Percentiles rank a stretch among this genome's conserved stretches.
Conservation (phyloP, 441 rosid genomes). For the Omphalea diandra region DNA sequence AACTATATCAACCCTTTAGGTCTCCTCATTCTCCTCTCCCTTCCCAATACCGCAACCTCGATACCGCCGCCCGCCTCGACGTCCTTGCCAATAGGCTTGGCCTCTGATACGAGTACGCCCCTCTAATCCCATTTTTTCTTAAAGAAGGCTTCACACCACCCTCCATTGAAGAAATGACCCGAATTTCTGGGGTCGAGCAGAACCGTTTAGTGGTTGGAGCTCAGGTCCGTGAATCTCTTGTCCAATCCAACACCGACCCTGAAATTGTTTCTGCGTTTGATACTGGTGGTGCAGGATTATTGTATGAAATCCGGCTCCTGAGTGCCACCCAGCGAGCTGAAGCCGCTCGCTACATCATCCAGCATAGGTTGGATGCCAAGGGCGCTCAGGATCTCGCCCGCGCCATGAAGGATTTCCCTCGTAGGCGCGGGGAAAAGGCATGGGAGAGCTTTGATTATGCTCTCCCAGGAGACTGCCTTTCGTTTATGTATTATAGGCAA, state of each 20-base stretch:
- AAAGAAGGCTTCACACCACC: conserved; percentile 68
- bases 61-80: conserved; percentile 54
- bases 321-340: conserved; percentile 58
- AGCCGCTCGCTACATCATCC: conserved; percentile 47
- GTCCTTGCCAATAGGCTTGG: conserved; percentile 66
- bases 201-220: conserved; percentile 74
- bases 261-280: conserved; percentile 60
- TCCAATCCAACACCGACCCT: conserved; percentile 51
- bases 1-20: conserved; percentile 77
- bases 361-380: conserved; percentile 43
- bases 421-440: conserved; percentile 54
- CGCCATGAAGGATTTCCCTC: conserved; percentile 78
- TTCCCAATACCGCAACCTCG: conserved; percentile 54
- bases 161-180: conserved; percentile 64
- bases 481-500: conserved; percentile 71
- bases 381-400: conserved; percentile 73
- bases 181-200: conserved; percentile 82
- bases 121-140: conserved; percentile 65
- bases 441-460: conserved; percentile 69
- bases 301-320: conserved; percentile 76
- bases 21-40: conserved; percentile 88
- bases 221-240: conserved; percentile 62
- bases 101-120: conserved; percentile 86
- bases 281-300: conserved; percentile 66
- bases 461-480: conserved; percentile 73